Evolutionary conservation across 2,329 filamentous ascomycete genomes (phyloP).

Genomic region (Monosporascus ibericus): DNA sequence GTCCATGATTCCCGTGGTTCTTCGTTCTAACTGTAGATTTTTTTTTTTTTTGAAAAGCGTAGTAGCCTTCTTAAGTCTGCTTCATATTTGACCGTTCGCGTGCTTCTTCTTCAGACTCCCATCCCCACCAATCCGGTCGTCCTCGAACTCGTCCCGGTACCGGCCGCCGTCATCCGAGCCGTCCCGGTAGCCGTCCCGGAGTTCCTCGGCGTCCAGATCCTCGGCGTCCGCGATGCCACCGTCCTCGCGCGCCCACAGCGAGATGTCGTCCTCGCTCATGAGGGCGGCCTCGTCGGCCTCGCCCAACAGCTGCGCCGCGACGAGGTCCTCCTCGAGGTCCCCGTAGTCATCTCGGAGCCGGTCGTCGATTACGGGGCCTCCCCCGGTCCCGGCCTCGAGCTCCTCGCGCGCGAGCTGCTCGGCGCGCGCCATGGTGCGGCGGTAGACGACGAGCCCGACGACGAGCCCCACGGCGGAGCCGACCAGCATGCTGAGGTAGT

Average conservation of each 20-base stretch:
- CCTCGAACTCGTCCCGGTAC: background rate
- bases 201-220: conserved; percentile 17
- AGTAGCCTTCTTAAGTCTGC: too few relatives aligned
- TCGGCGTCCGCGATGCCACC: conserved; percentile 26
- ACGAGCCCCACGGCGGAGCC: conserved; percentile 64
- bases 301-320: conserved; percentile 29
- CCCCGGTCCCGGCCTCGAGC: conserved; percentile 35
- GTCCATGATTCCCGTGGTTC: background rate
- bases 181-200: conserved; percentile 19
- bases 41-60: too few relatives aligned
- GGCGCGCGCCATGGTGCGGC: conserved; percentile 57
- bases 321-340: conserved; percentile 39
- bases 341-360: conserved; percentile 29
- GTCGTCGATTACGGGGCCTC: conserved; percentile 25
- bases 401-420: conserved; percentile 49
- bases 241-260: conserved; percentile 45
- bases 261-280: conserved; percentile 55
- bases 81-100: too few relatives aligned
- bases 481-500: conserved; percentile 73
- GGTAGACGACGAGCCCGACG: conserved; percentile 83
- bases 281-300: conserved; percentile 46
- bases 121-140: background rate
- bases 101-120: background rate
- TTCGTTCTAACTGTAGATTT: too few relatives aligned
- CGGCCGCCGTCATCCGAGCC: conserved; percentile 1